Percentiles rank a stretch among this genome's conserved stretches.
phyloP scores from a whole-genome alignment of 106 monocot species.

The Alisma plantagoaquatica region DNA sequence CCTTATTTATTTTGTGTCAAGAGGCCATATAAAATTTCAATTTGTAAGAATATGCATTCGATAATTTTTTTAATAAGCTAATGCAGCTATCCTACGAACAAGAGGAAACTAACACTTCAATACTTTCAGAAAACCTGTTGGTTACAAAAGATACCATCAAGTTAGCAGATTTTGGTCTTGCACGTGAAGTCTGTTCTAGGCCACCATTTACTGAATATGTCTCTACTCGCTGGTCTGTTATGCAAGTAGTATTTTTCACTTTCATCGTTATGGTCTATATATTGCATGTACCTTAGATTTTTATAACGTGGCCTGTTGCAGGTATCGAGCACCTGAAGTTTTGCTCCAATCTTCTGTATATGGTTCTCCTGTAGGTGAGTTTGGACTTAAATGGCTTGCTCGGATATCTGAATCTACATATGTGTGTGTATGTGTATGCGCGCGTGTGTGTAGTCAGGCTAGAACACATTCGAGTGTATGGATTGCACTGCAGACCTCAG shows the following conservation, averaged over 20 bases:
- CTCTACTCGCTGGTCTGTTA: constrained; percentile 76
- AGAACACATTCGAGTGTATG: too few species aligned
- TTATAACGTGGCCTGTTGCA: constrained; percentile 7
- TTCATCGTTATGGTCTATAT: background rate
- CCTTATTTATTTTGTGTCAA: too few species aligned
- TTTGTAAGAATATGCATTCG: too few species aligned
- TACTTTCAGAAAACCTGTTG: constrained; percentile 70
- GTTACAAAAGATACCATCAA: constrained; percentile 77
- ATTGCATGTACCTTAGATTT: background rate
- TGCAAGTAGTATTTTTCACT: background rate
- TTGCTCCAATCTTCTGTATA: constrained; percentile 29
- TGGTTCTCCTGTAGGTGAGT: constrained; percentile 63
- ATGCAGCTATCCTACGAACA: too few species aligned
- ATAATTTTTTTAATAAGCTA: too few species aligned
- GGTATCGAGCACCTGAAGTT: constrained; percentile 47
- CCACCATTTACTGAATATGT: constrained; percentile 98
- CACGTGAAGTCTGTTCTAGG: constrained; percentile 69
- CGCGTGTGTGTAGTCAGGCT: too few species aligned
- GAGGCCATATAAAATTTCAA: too few species aligned
- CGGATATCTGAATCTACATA: too few species aligned
- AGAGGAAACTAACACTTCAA: background rate
- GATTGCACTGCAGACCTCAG: too few species aligned
- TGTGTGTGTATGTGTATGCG: too few species aligned
- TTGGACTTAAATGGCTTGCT: background rate
- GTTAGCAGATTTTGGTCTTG: constrained; percentile 96